Base-by-base conservation (phyloP, 768 basidiomycete species). In the Auricularia sp. region DNA sequence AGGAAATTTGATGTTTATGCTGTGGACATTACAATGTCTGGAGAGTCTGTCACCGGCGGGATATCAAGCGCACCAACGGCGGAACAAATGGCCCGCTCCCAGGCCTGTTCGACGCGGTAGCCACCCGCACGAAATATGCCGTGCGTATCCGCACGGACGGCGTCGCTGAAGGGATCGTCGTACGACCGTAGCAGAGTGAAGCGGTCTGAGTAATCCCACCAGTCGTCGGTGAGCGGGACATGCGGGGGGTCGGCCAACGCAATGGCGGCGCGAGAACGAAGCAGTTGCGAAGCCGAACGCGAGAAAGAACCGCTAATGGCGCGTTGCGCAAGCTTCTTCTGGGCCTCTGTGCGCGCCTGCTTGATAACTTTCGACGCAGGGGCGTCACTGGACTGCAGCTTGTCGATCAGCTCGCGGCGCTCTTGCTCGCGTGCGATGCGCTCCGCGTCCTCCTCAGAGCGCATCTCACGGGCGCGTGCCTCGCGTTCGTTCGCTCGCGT, bases 81-180 rank as follows among this genome's bases (percentile, higher is more conserved):
- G 67, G 74, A 84, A 64, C 87, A 77, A 64, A 95, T 72, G 12
- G 90, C 91, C 63, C 92, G 80, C 69, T 88, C 87, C 92, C 92
- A 94, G 54, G 88, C 90, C 72, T 94, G 89, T 66, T 90, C 85
- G 3, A 91, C 78, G 67, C 77, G 79, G 72, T 92, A 95, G 8
- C 93, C 93, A 8, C 91, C 93, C 23, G 85, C 91, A 53, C 87
- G 79, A 87, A 88, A 89, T 68, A 87, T 85, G 14, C 87, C 88
- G 66, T 89, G 89, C 64, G 84, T 75, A 71, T 92, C 90, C 69
- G 83, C 82, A 68, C 88, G 77, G 21, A 92, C 87, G 14, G 87
- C 87, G 64, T 90, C 89, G 68, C 88, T 91, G 69, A 82, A 77
- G 51, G 86, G 81, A 68, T 92, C 91, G 61, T 85, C 79, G 74